These are phyloP conservation scores for Quercus lobata DNA, from an alignment of 331 rosid species.

Conservation along the genomic window DNA sequence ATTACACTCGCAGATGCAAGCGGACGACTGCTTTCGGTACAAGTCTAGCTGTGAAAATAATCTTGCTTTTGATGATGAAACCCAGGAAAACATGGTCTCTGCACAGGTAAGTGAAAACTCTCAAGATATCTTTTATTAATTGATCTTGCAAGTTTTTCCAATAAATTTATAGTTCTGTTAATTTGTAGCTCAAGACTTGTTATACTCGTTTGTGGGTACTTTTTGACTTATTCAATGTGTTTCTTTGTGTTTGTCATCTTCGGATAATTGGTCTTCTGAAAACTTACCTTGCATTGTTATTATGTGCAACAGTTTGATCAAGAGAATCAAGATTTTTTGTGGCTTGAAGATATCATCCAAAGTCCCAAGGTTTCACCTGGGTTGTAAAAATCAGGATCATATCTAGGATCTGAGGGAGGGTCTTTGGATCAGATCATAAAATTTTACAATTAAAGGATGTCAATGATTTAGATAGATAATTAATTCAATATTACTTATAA, in stretches of 20 bases:
- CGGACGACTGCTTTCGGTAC: slow-evolving; percentile 27
- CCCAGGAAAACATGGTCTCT: slow-evolving; percentile 7
- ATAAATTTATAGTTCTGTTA: background rate
- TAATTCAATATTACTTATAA: no score
- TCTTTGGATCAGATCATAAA: background rate
- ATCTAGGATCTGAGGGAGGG: no score
- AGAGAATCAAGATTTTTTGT: slow-evolving; percentile 9
- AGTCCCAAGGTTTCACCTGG: no score
- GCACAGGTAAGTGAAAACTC: slow-evolving; percentile 45
- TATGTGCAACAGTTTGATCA: slow-evolving; percentile 32
- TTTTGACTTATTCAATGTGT: background rate
- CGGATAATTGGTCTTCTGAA: background rate
- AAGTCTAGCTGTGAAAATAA: slow-evolving; percentile 19
- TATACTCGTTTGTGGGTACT: background rate
- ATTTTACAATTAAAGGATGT: no score
- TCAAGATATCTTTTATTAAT: slow-evolving; percentile 5
- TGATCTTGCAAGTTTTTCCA: slow-evolving; percentile 5
- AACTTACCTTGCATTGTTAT: slow-evolving; percentile 11
- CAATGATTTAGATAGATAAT: no score
- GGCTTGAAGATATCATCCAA: slow-evolving; percentile 12
- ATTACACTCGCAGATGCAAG: slow-evolving; percentile 2
- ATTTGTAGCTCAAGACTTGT: slow-evolving; percentile 9
- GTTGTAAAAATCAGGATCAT: no score
- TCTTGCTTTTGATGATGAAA: background rate
- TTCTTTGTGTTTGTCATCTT: background rate